Evolutionary conservation across 768 basidiomycete genomes (phyloP), one percentile per base, ranked within the genome.

Genomic region (Agaricus sinodeliciosus): DNA sequence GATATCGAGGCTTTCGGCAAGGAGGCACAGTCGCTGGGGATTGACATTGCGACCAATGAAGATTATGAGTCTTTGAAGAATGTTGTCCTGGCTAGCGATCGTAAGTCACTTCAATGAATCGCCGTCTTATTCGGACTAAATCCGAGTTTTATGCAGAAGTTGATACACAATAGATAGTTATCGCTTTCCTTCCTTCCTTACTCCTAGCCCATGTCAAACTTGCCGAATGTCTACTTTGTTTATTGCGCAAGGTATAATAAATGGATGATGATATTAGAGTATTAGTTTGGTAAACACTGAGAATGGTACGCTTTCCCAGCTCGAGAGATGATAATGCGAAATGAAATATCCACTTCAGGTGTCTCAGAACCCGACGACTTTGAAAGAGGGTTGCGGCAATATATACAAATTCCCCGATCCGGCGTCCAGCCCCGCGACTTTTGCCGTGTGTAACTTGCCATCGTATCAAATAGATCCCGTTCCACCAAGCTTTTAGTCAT

Each of bases 1-100:
- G 96, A 99, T 62, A 88, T 95, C 0, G 79, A 87, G 44, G 85
- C 85, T 7, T 85, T 97, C 58, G 89, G 84, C 9, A 77, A 77
- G 59, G 94, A 95, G 52, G 93, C 86, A 1, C 66, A 75, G 57
- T 68, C 73, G 19, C 65, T 97, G 25, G 87, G 84, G 3, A 80
- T 94, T 3, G 72, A 81, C n/a, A 66, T 85, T 0, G 64, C 71
- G 15, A 71, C 65, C 1, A 79, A 76, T 54, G 70, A 77, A 48
- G 70, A 78, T 15, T 90, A 80, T 64, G 61, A 68, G 37, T 64
- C 72, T 13, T 70, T 92, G 53, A 74, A 74, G 34, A 80, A 82
- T 42, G 77, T 86, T 71, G 84, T 88, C 28, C 72, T 81, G 48
- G 62, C 67, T 6, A 65, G 62, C 27, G 75, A 76, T 45, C 65